phyloP scores from a whole-genome alignment of 306 rosid genomes.

The Prunus davidiana region DNA sequence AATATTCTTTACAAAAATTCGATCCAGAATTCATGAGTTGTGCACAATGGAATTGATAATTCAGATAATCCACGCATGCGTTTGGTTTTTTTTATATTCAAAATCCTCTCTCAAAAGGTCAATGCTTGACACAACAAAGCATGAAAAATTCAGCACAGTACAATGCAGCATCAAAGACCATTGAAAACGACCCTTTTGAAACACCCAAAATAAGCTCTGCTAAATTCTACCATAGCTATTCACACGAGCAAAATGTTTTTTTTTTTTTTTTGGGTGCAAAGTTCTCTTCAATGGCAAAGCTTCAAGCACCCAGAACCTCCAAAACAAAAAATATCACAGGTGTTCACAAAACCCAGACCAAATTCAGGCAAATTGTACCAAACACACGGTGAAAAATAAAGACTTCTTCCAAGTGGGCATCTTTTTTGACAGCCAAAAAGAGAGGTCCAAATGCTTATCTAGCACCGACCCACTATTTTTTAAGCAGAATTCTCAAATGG shows the following conservation, averaged over 20 bases:
- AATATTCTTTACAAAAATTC: constrained; percentile 31
- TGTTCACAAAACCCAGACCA: constrained; percentile 18
- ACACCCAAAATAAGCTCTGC: constrained; percentile 14
- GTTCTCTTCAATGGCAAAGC: neutral
- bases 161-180: constrained; percentile 26
- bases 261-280: neutral
- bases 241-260: neutral
- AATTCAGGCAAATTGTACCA: constrained; percentile 27
- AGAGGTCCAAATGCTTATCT: constrained; percentile 33
- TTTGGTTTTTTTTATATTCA: neutral
- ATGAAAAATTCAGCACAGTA: constrained; percentile 20
- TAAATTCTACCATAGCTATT: neutral
- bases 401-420: constrained; percentile 40
- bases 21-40: constrained; percentile 27
- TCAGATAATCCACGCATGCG: constrained; percentile 24
- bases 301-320: neutral
- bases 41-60: constrained; percentile 30
- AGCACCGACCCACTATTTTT: constrained; percentile 64
- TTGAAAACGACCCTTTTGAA: constrained; percentile 17
- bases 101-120: constrained; percentile 3
- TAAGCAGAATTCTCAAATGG: constrained; percentile 37
- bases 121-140: constrained; percentile 29
- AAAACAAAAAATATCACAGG: neutral
- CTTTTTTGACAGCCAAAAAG: constrained; percentile 49
- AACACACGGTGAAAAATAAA: constrained; percentile 23